Conservation (phyloP, 352 stramenopile genomes). For the Phytopythium cucurbitacearum region DNA sequence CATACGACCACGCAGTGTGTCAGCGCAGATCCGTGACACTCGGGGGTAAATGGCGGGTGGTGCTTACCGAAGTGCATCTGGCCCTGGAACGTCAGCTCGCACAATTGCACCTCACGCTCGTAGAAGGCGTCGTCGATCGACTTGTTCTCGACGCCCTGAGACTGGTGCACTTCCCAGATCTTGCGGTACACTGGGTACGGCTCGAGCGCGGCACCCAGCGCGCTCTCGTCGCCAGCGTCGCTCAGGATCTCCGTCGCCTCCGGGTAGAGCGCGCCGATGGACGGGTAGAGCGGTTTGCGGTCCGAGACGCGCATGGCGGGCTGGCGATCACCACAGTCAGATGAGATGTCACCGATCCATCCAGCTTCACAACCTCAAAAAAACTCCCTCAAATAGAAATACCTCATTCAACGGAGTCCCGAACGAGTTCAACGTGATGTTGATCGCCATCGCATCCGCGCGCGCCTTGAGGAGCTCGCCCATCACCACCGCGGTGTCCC, state of each 20-base stretch:
- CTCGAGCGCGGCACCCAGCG: slow-evolving; percentile 88
- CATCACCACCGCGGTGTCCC: slow-evolving; percentile 98
- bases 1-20: slow-evolving; percentile 2
- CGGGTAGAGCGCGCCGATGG: slow-evolving; percentile 97
- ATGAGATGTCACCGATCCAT: slow-evolving; percentile 9
- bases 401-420: slow-evolving; percentile 88
- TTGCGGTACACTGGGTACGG: slow-evolving; percentile 95
- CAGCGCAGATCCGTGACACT: background rate
- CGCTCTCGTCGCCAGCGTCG: slow-evolving; percentile 90
- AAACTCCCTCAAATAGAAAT: slow-evolving; percentile 1
- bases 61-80: slow-evolving; percentile 97
- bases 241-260: slow-evolving; percentile 92
- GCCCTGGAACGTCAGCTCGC: slow-evolving; percentile 97
- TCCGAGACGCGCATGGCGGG: slow-evolving; percentile 96
- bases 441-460: slow-evolving; percentile 98
- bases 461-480: slow-evolving; percentile 93
- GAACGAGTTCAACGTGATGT: slow-evolving; percentile 99
- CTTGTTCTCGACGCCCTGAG: slow-evolving; percentile 92
- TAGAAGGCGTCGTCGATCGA: slow-evolving; percentile 99
- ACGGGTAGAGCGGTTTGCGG: slow-evolving; percentile 96
- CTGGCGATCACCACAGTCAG: slow-evolving; percentile 23
- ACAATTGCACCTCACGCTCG: slow-evolving; percentile 97
- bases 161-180: slow-evolving; percentile 97
- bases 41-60: background rate
- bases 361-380: slow-evolving; percentile 21